These are phyloP conservation scores for sorghum (Sorghum bicolor) DNA, from an alignment of 176 grass and related monocot species.

Conservation along the genomic window DNA sequence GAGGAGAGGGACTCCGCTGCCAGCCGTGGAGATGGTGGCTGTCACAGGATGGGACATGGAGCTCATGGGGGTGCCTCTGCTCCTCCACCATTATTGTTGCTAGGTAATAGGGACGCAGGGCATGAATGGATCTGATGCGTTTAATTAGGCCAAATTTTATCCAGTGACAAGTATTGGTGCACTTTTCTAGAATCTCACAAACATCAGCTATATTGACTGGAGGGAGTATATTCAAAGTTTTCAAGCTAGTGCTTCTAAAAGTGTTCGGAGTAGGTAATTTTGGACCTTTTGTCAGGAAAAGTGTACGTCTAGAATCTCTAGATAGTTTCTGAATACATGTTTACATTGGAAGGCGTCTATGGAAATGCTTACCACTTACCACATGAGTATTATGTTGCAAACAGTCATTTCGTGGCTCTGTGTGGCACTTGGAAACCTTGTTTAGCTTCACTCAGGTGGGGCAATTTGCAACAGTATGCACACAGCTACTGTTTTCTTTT, in stretches of 20 bases:
- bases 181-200: background rate
- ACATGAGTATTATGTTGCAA: slow-evolving; percentile 1
- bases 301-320: background rate
- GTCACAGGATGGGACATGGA: background rate
- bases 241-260: background rate
- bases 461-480: background rate
- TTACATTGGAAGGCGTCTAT: background rate
- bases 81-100: background rate
- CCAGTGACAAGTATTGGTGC: background rate
- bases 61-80: background rate
- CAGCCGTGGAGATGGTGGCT: background rate
- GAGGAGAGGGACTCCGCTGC: background rate
- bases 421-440: background rate
- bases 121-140: background rate
- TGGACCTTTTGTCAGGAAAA: background rate
- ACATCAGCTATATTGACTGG: background rate
- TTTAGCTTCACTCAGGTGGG: background rate
- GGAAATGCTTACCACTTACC: background rate
- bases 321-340: background rate
- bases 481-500: background rate
- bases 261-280: background rate
- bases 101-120: background rate
- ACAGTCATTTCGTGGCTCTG: background rate
- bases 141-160: background rate
- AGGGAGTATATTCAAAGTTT: background rate